These are phyloP conservation scores for Ceratocystis destructans DNA, from an alignment of 2,329 filamentous ascomycete species.

Conservation along the genomic window DNA sequence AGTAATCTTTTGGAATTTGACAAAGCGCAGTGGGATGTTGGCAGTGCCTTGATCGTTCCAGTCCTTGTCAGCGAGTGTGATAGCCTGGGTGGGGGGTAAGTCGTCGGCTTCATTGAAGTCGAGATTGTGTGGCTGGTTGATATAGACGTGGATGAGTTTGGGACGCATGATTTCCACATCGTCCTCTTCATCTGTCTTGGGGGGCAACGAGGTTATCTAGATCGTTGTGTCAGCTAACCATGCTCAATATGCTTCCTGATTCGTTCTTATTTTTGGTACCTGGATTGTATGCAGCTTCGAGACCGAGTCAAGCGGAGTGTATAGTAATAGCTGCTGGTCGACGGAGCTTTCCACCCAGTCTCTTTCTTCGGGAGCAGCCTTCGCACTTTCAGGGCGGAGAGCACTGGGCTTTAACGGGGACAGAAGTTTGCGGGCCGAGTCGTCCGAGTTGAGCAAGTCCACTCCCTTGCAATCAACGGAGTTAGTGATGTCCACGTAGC, in stretches of 20 bases:
- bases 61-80: slow-evolving; percentile 59
- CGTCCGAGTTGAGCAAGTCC: slow-evolving; percentile 79
- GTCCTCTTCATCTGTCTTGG: slow-evolving; percentile 46
- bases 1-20: slow-evolving; percentile 93
- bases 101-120: slow-evolving; percentile 93
- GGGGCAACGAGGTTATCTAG: slow-evolving; percentile 71
- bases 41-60: slow-evolving; percentile 73
- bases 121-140: slow-evolving; percentile 77
- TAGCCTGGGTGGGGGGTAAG: slow-evolving; percentile 62
- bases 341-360: slow-evolving; percentile 96
- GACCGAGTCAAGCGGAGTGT: slow-evolving; percentile 73
- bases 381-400: slow-evolving; percentile 41
- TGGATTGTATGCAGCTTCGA: slow-evolving; percentile 78
- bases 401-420: slow-evolving; percentile 51
- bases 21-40: slow-evolving; percentile 64
- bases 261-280: slow-evolving; percentile 28
- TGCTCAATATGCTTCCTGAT: slow-evolving; percentile 19
- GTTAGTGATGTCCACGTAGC: slow-evolving; percentile 72
- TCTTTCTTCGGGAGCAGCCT: slow-evolving; percentile 31
- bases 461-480: slow-evolving; percentile 65
- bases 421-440: slow-evolving; percentile 59
- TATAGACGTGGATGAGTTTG: slow-evolving; percentile 70
- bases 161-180: slow-evolving; percentile 68
- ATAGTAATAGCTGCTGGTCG: slow-evolving; percentile 91
- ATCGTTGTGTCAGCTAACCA: slow-evolving; percentile 22